Evolutionary conservation across 1,139 yeast genomes (phyloP).

Genomic region (Saccharomycopsis hybrid): DNA sequence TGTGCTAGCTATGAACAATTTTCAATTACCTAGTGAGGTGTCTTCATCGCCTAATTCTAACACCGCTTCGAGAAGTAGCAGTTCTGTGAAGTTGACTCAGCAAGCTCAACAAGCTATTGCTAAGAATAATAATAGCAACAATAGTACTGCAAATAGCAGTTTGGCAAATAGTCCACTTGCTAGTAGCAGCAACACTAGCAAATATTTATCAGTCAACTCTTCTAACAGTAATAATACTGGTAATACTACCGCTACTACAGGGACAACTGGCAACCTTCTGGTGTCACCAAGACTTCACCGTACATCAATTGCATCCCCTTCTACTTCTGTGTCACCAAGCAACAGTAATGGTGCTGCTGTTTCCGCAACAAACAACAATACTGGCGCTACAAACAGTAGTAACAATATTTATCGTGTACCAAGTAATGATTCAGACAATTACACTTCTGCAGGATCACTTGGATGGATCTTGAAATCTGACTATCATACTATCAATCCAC

Average conservation of each 20-base stretch:
- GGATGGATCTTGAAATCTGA: slow-evolving; percentile 62
- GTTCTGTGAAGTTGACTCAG: slow-evolving; percentile 9
- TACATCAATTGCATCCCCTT: slow-evolving; percentile 23
- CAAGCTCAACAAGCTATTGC: slow-evolving; percentile 1
- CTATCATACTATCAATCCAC: slow-evolving; percentile 36
- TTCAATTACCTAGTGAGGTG: slow-evolving; percentile 43
- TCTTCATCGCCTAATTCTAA: slow-evolving; percentile 21
- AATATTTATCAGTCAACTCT: background rate
- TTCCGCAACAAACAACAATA: background rate
- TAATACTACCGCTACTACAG: background rate
- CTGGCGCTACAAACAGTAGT: background rate
- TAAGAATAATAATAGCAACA: background rate
- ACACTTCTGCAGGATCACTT: slow-evolving; percentile 58
- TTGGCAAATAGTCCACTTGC: background rate
- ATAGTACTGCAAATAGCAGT: background rate
- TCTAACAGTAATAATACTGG: no score
- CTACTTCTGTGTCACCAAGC: background rate
- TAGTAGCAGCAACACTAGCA: background rate
- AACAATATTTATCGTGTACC: slow-evolving; percentile 2
- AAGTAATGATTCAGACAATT: slow-evolving; percentile 23
- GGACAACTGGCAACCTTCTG: background rate
- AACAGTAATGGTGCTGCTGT: background rate
- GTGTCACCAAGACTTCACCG: slow-evolving; percentile 1
- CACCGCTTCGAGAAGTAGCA: slow-evolving; percentile 10
- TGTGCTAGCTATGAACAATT: slow-evolving; percentile 68